Conservation (phyloP, 2,329 filamentous ascomycete species). For the Emydomyces testavorans region DNA sequence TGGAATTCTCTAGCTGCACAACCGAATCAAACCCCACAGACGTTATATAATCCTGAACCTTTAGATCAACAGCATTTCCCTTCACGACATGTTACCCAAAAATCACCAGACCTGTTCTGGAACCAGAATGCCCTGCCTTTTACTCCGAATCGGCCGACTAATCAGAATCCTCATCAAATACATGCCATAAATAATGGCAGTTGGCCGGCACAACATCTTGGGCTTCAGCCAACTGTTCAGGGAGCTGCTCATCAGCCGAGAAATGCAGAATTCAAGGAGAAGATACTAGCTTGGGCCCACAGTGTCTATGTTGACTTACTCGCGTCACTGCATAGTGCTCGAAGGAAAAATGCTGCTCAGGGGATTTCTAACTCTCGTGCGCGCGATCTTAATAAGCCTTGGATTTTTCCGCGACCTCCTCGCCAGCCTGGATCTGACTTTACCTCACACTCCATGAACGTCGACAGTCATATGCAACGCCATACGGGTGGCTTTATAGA, state of each 20-base stretch:
- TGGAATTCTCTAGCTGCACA: slow-evolving; percentile 26
- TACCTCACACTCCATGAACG: slow-evolving; percentile 10
- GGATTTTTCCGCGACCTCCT: slow-evolving; percentile 52
- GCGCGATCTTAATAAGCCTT: slow-evolving; percentile 40
- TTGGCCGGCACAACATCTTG: slow-evolving; percentile 19
- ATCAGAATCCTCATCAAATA: slow-evolving; percentile 5
- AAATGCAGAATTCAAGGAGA: slow-evolving; percentile 52
- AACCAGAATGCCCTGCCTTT: slow-evolving; percentile 24
- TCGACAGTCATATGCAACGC: slow-evolving; percentile 10
- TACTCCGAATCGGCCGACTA: slow-evolving; percentile 2
- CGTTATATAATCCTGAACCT: slow-evolving; percentile 22
- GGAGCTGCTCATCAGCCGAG: slow-evolving; percentile 21
- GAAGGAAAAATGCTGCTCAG: slow-evolving; percentile 40
- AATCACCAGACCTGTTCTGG: slow-evolving; percentile 12
- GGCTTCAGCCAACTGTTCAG: slow-evolving; percentile 19
- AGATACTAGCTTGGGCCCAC: slow-evolving; percentile 58
- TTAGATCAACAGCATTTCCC: slow-evolving; percentile 28
- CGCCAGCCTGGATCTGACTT: slow-evolving; percentile 41
- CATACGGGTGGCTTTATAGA: slow-evolving; percentile 6
- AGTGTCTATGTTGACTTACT: slow-evolving; percentile 61
- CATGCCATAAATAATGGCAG: slow-evolving; percentile 11
- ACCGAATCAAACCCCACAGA: slow-evolving; percentile 9
- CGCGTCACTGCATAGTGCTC: slow-evolving; percentile 48
- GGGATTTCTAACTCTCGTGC: slow-evolving; percentile 30
- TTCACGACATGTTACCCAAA: slow-evolving; percentile 27